A percentile compares a stretch with the other conserved stretches of the same genome.
These are phyloP conservation scores for Lactarius vividus DNA, from an alignment of 768 basidiomycete genomes.

Conservation along the genomic window DNA sequence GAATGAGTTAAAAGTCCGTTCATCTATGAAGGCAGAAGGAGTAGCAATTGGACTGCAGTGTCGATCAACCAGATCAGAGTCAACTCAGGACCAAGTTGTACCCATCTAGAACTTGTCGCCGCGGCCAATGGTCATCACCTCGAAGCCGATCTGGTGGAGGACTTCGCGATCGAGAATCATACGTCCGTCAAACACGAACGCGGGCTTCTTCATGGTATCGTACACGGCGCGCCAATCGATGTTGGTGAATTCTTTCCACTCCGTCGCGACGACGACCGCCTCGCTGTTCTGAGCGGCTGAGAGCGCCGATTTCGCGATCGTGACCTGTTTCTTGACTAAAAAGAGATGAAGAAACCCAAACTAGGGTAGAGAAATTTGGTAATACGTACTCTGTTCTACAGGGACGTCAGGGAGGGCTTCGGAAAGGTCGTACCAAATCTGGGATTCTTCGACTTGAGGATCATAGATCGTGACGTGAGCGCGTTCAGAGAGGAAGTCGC, in stretches of 20 bases:
- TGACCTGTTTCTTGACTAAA: constrained; percentile 86
- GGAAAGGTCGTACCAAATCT: constrained; percentile 81
- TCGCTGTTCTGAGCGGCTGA: constrained; percentile 89
- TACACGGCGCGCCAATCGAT: constrained; percentile 92
- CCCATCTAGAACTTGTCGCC: constrained; percentile 40
- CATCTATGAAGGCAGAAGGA: background rate
- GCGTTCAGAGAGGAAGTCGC: constrained; percentile 88
- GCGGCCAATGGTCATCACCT: constrained; percentile 64
- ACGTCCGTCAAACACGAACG: constrained; percentile 94
- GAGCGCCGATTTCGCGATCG: constrained; percentile 68
- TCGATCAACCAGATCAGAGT: background rate
- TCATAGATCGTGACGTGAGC: constrained; percentile 89
- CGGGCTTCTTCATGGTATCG: constrained; percentile 92
- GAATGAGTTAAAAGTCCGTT: background rate
- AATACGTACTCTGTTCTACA: constrained; percentile 60
- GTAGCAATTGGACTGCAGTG: background rate
- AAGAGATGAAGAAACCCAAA: constrained; percentile 5
- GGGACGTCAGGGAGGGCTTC: constrained; percentile 65
- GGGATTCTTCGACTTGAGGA: constrained; percentile 78
- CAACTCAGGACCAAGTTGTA: background rate
- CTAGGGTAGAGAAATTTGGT: constrained; percentile 7
- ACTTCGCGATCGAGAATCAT: constrained; percentile 79
- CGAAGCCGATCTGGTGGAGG: constrained; percentile 88
- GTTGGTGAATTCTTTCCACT: constrained; percentile 95
- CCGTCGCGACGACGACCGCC: constrained; percentile 93